These are phyloP conservation scores for Trichophyton rubrum DNA, from an alignment of 2,329 filamentous ascomycete species.

Conservation along the genomic window DNA sequence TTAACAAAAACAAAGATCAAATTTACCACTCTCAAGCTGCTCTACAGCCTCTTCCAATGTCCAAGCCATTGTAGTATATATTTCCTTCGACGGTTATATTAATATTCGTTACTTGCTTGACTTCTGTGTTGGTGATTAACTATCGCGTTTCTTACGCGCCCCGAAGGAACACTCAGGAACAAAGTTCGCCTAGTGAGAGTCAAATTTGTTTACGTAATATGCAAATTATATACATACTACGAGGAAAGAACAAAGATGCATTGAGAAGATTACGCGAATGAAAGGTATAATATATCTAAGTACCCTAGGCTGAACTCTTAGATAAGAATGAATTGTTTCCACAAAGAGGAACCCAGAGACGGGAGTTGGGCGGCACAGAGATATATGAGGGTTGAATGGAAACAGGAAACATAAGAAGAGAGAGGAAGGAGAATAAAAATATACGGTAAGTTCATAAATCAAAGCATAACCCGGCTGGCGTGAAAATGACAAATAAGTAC, in stretches of 20 bases:
- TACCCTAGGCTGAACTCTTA: background rate
- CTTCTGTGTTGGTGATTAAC: background rate
- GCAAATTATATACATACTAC: too few species aligned
- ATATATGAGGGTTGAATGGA: background rate
- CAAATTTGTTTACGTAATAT: background rate
- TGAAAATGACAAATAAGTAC: background rate
- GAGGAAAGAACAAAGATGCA: background rate
- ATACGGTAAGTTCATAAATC: background rate
- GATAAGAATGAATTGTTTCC: background rate
- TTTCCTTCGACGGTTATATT: background rate
- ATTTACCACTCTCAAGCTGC: conserved; percentile 14
- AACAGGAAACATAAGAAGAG: background rate
- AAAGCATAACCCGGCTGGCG: background rate
- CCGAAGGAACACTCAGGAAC: background rate
- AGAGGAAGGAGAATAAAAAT: background rate
- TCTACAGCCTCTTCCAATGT: conserved; percentile 13
- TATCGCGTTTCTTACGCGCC: background rate
- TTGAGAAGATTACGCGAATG: background rate
- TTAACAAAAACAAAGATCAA: background rate
- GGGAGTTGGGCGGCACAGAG: background rate
- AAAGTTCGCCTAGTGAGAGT: background rate
- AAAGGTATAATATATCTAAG: conserved; percentile 1
- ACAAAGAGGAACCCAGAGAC: background rate
- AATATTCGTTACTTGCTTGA: background rate
- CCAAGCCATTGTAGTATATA: background rate